phyloP scores from a whole-genome alignment of 75 land plant species.

The Pinus tabuliformis region DNA sequence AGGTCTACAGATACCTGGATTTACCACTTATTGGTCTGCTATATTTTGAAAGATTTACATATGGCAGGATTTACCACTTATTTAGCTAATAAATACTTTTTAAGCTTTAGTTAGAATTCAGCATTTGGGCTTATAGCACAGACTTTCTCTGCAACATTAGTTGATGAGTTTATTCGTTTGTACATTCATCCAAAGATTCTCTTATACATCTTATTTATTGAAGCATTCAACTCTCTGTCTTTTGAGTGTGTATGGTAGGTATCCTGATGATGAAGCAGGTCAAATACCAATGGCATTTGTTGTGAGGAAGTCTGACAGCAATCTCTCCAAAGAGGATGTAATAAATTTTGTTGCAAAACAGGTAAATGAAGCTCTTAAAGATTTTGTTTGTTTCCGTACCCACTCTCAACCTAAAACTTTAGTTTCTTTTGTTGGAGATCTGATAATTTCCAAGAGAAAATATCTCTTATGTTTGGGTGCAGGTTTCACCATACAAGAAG shows the following conservation, averaged over 20 bases:
- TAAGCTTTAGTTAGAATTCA: too few species aligned
- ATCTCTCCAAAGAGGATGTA: constrained; percentile 22
- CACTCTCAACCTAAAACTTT: background rate
- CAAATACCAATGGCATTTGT: constrained; percentile 51
- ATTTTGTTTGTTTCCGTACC: background rate
- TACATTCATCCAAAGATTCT: background rate
- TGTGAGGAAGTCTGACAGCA: constrained; percentile 24
- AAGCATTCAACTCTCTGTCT: too few species aligned
- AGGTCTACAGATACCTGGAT: background rate
- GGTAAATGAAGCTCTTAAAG: background rate
- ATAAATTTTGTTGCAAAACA: constrained; percentile 43
- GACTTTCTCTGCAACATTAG: background rate
- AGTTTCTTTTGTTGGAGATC: background rate
- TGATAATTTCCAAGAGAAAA: background rate
- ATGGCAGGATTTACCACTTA: too few species aligned
- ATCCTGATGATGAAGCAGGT: constrained; percentile 45
- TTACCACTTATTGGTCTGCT: too few species aligned
- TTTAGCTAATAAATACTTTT: too few species aligned
- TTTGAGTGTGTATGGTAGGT: constrained; percentile 14
- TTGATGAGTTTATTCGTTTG: background rate
- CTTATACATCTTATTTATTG: background rate
- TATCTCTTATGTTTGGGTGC: background rate
- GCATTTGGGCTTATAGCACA: too few species aligned
- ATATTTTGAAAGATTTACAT: too few species aligned
- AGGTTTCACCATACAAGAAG: constrained; percentile 81